Conservation (phyloP, 1,139 yeast genomes). For the Blastobotrys persicus region DNA sequence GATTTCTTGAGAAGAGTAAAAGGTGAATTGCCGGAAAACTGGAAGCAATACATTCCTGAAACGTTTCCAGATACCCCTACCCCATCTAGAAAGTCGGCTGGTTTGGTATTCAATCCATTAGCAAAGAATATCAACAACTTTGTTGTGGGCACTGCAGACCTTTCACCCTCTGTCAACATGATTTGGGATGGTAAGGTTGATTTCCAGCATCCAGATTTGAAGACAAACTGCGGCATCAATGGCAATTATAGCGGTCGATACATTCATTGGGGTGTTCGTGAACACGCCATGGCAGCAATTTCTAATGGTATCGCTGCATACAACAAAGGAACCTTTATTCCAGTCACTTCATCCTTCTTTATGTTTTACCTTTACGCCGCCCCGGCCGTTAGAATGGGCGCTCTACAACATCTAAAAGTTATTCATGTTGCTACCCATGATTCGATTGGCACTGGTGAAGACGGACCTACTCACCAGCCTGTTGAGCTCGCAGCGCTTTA, state of each 20-base stretch:
- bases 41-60: slow-evolving; percentile 39
- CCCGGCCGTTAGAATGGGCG: slow-evolving; percentile 41
- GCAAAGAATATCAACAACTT: slow-evolving; percentile 66
- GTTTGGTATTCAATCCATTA: slow-evolving; percentile 61
- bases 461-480: slow-evolving; percentile 45
- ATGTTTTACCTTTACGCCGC: slow-evolving; percentile 43
- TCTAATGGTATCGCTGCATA: slow-evolving; percentile 43
- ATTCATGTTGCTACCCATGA: slow-evolving; percentile 44
- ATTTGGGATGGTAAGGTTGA: slow-evolving; percentile 5
- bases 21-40: slow-evolving; percentile 58
- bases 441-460: slow-evolving; percentile 43
- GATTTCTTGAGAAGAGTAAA: slow-evolving; percentile 45
- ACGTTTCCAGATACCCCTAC: not conserved
- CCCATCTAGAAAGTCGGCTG: slow-evolving; percentile 87
- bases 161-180: slow-evolving; percentile 38
- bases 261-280: slow-evolving; percentile 40
- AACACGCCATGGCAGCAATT: slow-evolving; percentile 41
- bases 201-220: slow-evolving; percentile 2
- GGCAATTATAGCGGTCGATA: slow-evolving; percentile 47
- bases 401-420: slow-evolving; percentile 36
- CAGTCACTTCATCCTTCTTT: slow-evolving; percentile 40
- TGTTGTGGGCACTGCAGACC: slow-evolving; percentile 90
- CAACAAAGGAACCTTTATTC: slow-evolving; percentile 38
- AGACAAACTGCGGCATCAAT: not conserved
- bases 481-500: slow-evolving; percentile 37